Conservation (phyloP, 2,329 filamentous ascomycete species). For the Ascochyta fabae region DNA sequence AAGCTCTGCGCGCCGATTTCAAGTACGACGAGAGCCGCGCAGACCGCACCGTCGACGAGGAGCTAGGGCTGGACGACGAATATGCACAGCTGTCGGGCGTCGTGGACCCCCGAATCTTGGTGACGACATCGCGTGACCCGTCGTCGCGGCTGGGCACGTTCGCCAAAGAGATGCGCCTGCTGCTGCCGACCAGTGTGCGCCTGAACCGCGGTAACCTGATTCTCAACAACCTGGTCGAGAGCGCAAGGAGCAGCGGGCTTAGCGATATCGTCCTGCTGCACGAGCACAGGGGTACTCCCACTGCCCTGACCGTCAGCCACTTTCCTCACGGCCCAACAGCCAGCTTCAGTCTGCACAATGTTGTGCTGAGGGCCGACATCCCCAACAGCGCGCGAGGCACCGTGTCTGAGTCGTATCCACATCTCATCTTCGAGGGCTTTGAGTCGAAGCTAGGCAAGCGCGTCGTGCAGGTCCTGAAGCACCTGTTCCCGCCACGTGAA, state of each 20-base stretch:
- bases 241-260: slow-evolving; percentile 79
- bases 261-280: slow-evolving; percentile 78
- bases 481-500: slow-evolving; percentile 91
- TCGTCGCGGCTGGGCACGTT: slow-evolving; percentile 86
- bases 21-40: slow-evolving; percentile 87
- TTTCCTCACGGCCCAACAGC: slow-evolving; percentile 88
- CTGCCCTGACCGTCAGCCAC: slow-evolving; percentile 84
- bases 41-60: slow-evolving; percentile 70
- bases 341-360: slow-evolving; percentile 89
- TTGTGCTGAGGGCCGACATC: slow-evolving; percentile 90
- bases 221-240: slow-evolving; percentile 81
- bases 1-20: slow-evolving; percentile 81
- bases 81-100: slow-evolving; percentile 91
- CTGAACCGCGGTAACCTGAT: slow-evolving; percentile 92
- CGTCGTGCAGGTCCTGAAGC: slow-evolving; percentile 89
- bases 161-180: slow-evolving; percentile 85
- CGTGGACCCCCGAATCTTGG: slow-evolving; percentile 84
- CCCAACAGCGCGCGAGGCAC: slow-evolving; percentile 86
- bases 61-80: slow-evolving; percentile 83
- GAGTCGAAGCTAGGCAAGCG: slow-evolving; percentile 78
- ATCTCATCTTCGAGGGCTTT: slow-evolving; percentile 95
- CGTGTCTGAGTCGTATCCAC: slow-evolving; percentile 89
- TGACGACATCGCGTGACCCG: slow-evolving; percentile 89
- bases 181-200: slow-evolving; percentile 84
- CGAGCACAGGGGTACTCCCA: slow-evolving; percentile 91